Percentiles rank a stretch among this genome's conserved stretches.
These are phyloP conservation scores for Acacia melanoxylon DNA, from an alignment of 306 rosid species.

Conservation along the genomic window DNA sequence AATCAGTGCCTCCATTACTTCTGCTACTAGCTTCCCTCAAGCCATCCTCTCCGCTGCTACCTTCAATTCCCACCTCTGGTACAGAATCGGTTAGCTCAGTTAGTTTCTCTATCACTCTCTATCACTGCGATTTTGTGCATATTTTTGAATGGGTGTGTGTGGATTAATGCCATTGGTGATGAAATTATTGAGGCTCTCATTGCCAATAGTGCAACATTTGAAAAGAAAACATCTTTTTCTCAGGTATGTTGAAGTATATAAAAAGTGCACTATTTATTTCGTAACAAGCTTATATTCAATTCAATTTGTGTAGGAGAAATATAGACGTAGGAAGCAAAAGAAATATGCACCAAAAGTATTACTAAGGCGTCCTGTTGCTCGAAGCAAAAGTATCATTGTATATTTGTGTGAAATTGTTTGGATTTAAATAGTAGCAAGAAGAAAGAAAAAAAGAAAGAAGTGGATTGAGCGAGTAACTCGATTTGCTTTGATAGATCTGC, in stretches of 20 bases:
- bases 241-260: slow-evolving; percentile 57
- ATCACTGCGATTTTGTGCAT: not conserved
- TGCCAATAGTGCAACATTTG: slow-evolving; percentile 90
- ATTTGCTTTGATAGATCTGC: no score
- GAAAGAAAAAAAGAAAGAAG: no score
- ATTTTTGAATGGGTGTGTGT: not conserved
- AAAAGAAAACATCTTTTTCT: slow-evolving; percentile 84
- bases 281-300: slow-evolving; percentile 13
- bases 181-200: slow-evolving; percentile 15
- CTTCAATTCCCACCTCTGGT: slow-evolving; percentile 78
- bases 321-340: slow-evolving; percentile 90
- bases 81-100: slow-evolving; percentile 63
- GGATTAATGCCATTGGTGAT: slow-evolving; percentile 34
- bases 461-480: no score
- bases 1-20: slow-evolving; percentile 26
- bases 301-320: slow-evolving; percentile 71
- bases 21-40: slow-evolving; percentile 93
- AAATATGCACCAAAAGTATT: slow-evolving; percentile 93
- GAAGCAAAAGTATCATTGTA: slow-evolving; percentile 33
- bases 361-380: slow-evolving; percentile 78
- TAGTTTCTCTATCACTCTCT: not conserved
- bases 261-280: slow-evolving; percentile 18
- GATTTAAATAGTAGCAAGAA: no score
- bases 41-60: slow-evolving; percentile 86
- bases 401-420: no score